Base-by-base conservation (phyloP, 305 asterid species). In the Rubia tinctorum region DNA sequence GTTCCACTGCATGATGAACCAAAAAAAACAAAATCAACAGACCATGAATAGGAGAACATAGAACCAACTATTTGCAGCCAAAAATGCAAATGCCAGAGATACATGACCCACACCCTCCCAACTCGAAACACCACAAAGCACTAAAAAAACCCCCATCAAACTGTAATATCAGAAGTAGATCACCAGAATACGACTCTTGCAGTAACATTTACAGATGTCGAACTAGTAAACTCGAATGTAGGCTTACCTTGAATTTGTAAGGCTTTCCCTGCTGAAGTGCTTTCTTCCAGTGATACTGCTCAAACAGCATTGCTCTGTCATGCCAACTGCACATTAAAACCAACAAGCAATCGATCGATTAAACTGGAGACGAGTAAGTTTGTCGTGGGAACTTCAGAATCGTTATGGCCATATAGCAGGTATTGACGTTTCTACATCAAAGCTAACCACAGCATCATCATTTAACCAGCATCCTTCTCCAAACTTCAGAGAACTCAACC, bases 231-330 rank as follows among this genome's bases (percentile, higher is more conserved):
- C 66, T 23, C 37, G n/a, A 40, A 71, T 22, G 72, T 25, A 68
- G 64, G 14, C 69, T 77, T 86, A 93, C 98, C 98, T 85, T 77
- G 70, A 91, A 93, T 75, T 91, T 71, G 76, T 87, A 89, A 4
- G 92, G 96, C 77, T 88, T 76, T 12, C 89, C 89, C 82, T 90
- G 87, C 51, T 79, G 81, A 8, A 80, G 88, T 59, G 96, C 93
- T 83, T 89, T 87, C 89, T 91, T 91, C 99, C 97, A 91, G 79
- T 94, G 97, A 76, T 94, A 71, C 53, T 91, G 99, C 82, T 94
- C 97, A 80, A 78, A 91, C 18, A 91, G 79, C 96, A 91, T 91
- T n/a, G 97, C 92, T 76, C 78, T 87, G 85, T 91, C 99, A 77
- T 94, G 99, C 93, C 91, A 94, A 80, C 97, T 94, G 89, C 83